Base-by-base conservation (phyloP, 1,284 basidiomycete genomes). In the Tilletiopsis washingtonensis region DNA sequence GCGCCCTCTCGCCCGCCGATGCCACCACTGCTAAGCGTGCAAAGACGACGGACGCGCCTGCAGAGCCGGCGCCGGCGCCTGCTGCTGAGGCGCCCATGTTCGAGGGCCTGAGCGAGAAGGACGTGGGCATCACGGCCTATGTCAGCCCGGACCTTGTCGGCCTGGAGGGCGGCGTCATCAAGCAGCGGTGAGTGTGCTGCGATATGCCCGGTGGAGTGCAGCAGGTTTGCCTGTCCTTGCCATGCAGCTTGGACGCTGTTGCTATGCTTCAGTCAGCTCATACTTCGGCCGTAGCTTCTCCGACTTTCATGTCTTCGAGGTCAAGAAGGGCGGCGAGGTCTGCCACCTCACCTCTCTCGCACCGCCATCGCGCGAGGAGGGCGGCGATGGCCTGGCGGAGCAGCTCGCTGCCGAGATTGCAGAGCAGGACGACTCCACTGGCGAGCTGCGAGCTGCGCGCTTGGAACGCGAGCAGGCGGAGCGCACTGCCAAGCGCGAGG, bases 301-400 rank as follows among this genome's bases (percentile, higher is more conserved):
- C 24, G 56, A 59, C 37, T 59, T 59, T 37, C 56, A 56, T 20
- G 56, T 59, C 34, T 34, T 38, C 46, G 56, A 59, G 27, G 46
- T 59, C n/a, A 36, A 37, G 17, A 45, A 21, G 4, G 37, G 32
- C 20, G 53, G 44, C 3, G 19, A 20, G 12, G 38, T 56, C 37
- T 52, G 49, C 24, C 49, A 40, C 15, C 44, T 59, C 27, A 49
- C 51, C 20, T 36, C 46, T n/a, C 37, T 59, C 5, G 26, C 15
- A 4, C 56, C 56, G 3, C 54, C 54, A 14, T 12, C 43, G 24
- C 17, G 38, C 17, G 51, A 34, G 20, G 23, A 49, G 26, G 46
- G 34, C n/a, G 37, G 45, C 6, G 43, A 24, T 25, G 32, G 25
- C 3, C 32, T 51, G 21, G 29, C 25, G n/a, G 37, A 47, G 43